phyloP scores from a whole-genome alignment of 306 rosid genomes.

The Crataegus laevigata region DNA sequence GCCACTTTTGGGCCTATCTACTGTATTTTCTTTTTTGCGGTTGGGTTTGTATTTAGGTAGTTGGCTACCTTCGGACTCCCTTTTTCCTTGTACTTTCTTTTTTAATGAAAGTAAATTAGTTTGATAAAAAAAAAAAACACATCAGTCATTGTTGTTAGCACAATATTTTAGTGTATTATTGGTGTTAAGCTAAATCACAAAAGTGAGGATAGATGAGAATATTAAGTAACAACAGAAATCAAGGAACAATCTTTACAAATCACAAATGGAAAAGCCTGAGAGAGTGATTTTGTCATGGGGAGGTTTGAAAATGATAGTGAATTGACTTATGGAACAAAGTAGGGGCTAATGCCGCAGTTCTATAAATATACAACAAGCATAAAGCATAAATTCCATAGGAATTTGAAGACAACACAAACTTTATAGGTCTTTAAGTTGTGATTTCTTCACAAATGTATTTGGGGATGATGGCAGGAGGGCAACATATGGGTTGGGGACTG shows the following conservation, averaged over 20 bases:
- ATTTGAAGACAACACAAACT: constrained; percentile 16
- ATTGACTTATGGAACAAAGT: constrained; percentile 33
- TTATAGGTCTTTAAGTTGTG: no score
- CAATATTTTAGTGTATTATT: background rate
- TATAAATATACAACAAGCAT: constrained; percentile 21
- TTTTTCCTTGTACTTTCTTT: no score
- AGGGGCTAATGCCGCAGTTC: constrained; percentile 22
- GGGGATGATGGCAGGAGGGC: constrained; percentile 38
- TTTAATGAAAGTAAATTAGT: no score
- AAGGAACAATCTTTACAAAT: background rate
- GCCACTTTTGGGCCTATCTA: no score
- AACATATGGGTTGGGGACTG: constrained; percentile 53
- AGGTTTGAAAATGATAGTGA: constrained; percentile 47
- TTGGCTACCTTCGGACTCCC: no score
- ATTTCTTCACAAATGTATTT: constrained; percentile 33
- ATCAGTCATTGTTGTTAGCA: background rate
- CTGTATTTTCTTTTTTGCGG: no score
- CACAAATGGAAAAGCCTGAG: background rate
- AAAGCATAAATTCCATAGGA: constrained; percentile 22
- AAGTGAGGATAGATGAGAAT: background rate
- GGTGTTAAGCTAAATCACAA: background rate
- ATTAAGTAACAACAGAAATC: background rate
- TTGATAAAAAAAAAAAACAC: background rate
- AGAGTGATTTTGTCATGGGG: constrained; percentile 15
- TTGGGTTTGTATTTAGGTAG: no score